Evolutionary conservation across 129 eudicot genomes (phyloP), one percentile per base, ranked within the genome.

Genomic region (Saposhnikovia divaricata): DNA sequence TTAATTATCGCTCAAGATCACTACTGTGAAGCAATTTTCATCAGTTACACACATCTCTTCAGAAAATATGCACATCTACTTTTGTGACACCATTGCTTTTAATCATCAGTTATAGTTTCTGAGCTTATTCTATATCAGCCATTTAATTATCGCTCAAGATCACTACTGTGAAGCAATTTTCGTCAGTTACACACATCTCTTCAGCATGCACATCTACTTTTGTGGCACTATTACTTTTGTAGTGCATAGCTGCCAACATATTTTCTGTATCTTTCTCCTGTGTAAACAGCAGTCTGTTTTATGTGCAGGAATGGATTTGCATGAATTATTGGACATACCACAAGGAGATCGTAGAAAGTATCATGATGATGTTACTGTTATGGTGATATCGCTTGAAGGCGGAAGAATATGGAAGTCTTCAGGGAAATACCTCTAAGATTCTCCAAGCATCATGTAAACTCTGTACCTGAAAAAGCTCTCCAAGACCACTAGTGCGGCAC

Each of bases 341-440:
- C 91, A 90, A 82, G 98, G 98, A 19, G 98, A 93, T 73, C 88
- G 98, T 1, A 83, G 98, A 79, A 93, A 89, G 88, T 93, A 93
- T 88, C 98, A 93, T 80, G 98, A 93, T 68, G 98, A 91, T 81
- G 98, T 93, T 46, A 89, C 98, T 43, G 94, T 93, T 53, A 93
- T 93, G 91, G 92, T 93, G 68, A 82, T 93, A 71, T 93, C 98
- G 1, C 87, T 93, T 9, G 98, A 93, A 87, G 98, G 78, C 5
- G 78, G 98, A 74, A 90, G 97, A 82, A 93, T 93, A 61, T 93
- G 98, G 98, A 90, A 91, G 78, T 93, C 97, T 14, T 93, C 97
- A 5, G 98, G 97, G 73, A 92, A 92, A 84, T 92, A 92, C 77
- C 93, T 89, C 23, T 92, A 80, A 88, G 63, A 80, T 78, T 12